Conservation (phyloP, 257 asterid species). For the Thymus quinquecostatus region DNA sequence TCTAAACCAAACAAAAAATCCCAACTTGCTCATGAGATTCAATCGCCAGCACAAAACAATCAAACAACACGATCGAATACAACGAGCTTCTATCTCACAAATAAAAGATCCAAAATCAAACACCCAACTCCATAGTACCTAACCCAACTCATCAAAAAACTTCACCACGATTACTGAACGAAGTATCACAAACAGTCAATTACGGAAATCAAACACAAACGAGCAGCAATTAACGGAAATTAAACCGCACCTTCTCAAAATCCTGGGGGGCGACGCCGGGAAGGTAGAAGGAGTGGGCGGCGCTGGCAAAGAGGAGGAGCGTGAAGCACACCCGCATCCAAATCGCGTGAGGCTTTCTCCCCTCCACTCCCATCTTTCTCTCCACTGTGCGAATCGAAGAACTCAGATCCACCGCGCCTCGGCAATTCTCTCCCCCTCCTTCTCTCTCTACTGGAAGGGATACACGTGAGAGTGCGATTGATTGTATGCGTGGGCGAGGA, state of each 20-base stretch:
- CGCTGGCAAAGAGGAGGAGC: constrained; percentile 43
- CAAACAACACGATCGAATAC: not conserved
- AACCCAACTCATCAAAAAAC: not conserved
- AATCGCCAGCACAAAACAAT: constrained; percentile 1
- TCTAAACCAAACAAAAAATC: constrained; percentile 11
- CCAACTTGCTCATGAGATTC: constrained; percentile 9
- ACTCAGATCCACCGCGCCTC: constrained; percentile 35
- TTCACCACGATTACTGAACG: not conserved
- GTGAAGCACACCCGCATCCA: constrained; percentile 32
- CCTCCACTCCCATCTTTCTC: constrained; percentile 39
- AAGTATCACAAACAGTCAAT: not conserved
- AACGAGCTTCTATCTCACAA: not conserved
- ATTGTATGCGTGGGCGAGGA: constrained; percentile 2
- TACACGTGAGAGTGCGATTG: not conserved
- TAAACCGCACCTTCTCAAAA: constrained; percentile 60
- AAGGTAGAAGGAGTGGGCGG: constrained; percentile 70
- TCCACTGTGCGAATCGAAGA: constrained; percentile 23
- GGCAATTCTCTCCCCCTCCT: not conserved
- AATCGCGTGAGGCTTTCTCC: constrained; percentile 42
- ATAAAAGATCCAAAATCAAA: constrained; percentile 25
- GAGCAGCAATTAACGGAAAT: not conserved
- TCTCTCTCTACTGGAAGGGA: not conserved
- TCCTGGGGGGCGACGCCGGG: constrained; percentile 97
- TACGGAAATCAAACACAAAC: not conserved
- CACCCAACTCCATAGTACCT: constrained; percentile 11